Conservation (phyloP, 139 green algal genomes). For the Helicosporidium sp. region DNA sequence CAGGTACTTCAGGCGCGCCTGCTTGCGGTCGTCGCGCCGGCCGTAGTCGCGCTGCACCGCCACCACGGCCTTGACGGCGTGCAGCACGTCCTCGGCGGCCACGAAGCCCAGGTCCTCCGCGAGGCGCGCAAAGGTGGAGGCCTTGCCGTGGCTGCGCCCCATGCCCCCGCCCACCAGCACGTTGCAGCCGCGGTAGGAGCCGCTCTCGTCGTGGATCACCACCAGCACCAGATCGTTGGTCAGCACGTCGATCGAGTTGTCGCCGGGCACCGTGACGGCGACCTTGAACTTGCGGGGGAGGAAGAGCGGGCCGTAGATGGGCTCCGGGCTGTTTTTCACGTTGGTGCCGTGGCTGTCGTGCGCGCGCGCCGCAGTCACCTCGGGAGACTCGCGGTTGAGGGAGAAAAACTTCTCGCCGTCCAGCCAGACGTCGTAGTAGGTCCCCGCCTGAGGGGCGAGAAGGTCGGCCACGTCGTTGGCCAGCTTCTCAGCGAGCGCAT, state of each 20-base stretch:
- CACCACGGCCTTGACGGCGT: constrained; percentile 87
- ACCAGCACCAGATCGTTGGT: constrained; percentile 89
- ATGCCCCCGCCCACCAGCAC: constrained; percentile 85
- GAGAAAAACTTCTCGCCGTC: constrained; percentile 95
- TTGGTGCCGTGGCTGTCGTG: constrained; percentile 91
- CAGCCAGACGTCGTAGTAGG: constrained; percentile 99
- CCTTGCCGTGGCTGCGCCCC: constrained; percentile 46
- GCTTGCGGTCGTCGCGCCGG: constrained; percentile 82
- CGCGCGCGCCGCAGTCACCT: constrained; percentile 57
- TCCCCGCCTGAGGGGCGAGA: constrained; percentile 72
- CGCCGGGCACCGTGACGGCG: constrained; percentile 60
- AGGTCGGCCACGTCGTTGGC: constrained; percentile 62
- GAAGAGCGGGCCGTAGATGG: constrained; percentile 90
- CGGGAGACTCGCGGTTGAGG: constrained; percentile 65
- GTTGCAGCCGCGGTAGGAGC: constrained; percentile 78
- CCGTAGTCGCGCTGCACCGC: constrained; percentile 91
- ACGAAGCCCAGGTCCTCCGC: constrained; percentile 84
- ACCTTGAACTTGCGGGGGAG: constrained; percentile 98
- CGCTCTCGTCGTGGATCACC: constrained; percentile 48
- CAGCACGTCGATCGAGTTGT: constrained; percentile 92
- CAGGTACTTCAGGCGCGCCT: constrained; percentile 95
- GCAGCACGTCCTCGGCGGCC: constrained; percentile 81
- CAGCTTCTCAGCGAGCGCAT: constrained; percentile 30
- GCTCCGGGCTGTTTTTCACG: constrained; percentile 79
- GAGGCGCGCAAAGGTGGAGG: constrained; percentile 75